Evolutionary conservation across 2,329 filamentous ascomycete species (phyloP).

Genomic region (Drechslera avenae): DNA sequence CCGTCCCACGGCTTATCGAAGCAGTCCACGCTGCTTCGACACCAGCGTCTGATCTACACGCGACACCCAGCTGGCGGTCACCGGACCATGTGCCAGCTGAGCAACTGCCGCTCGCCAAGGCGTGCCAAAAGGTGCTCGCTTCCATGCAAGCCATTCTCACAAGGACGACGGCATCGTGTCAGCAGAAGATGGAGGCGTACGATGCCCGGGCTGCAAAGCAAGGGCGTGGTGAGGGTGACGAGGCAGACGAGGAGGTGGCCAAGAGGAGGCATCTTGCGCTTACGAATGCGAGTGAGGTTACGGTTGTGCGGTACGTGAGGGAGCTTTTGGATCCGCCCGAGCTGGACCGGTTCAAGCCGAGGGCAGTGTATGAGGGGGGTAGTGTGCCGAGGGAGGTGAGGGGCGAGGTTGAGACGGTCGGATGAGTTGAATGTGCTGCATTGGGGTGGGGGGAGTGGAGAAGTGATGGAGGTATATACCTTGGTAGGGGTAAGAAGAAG

Average conservation of each 20-base stretch:
- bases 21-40: slow-evolving; percentile 62
- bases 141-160: slow-evolving; percentile 88
- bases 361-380: slow-evolving; percentile 35
- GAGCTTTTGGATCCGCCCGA: slow-evolving; percentile 72
- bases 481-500: background rate
- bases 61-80: slow-evolving; percentile 73
- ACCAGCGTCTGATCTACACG: slow-evolving; percentile 52
- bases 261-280: slow-evolving; percentile 69
- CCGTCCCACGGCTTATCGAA: slow-evolving; percentile 85
- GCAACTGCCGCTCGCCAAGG: slow-evolving; percentile 80
- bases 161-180: slow-evolving; percentile 69
- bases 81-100: slow-evolving; percentile 70
- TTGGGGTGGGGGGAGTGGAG: slow-evolving; percentile 22
- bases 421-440: slow-evolving; percentile 33
- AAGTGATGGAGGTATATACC: background rate
- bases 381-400: slow-evolving; percentile 19
- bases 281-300: slow-evolving; percentile 87
- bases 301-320: slow-evolving; percentile 75
- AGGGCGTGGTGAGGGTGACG: slow-evolving; percentile 50
- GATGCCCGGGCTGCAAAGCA: slow-evolving; percentile 55
- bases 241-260: slow-evolving; percentile 53
- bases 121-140: slow-evolving; percentile 83
- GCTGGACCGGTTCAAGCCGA: slow-evolving; percentile 64
- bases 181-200: slow-evolving; percentile 62
- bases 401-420: slow-evolving; percentile 13